These are phyloP conservation scores for Fusarium palustre DNA, from an alignment of 2,329 filamentous ascomycete genomes.

Conservation along the genomic window DNA sequence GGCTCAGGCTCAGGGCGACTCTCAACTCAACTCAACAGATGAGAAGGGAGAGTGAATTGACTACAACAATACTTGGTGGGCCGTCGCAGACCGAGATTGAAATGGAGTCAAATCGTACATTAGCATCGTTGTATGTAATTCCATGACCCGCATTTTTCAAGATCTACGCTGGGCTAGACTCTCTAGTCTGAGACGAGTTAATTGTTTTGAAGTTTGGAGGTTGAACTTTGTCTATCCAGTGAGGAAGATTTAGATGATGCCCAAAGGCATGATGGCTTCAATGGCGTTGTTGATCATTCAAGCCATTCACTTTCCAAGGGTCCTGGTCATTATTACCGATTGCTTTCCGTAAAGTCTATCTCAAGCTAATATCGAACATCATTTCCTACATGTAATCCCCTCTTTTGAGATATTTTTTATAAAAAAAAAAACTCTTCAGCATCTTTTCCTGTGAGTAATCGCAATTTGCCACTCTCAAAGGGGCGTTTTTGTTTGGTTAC, in stretches of 20 bases:
- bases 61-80: neutral
- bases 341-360: neutral
- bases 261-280: slow-evolving; percentile 22
- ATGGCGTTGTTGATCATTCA: neutral
- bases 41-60: neutral
- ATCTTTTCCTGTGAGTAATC: neutral
- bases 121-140: slow-evolving; percentile 23
- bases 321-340: neutral
- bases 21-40: neutral
- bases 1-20: slow-evolving; percentile 1
- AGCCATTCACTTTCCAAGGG: slow-evolving; percentile 18
- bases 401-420: neutral
- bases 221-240: neutral
- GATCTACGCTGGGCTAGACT: slow-evolving; percentile 3
- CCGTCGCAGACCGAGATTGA: slow-evolving; percentile 41
- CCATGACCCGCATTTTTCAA: neutral
- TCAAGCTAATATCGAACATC: neutral
- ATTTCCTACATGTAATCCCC: neutral
- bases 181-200: neutral
- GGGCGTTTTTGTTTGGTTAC: neutral
- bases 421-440: slow-evolving; percentile 10
- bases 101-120: slow-evolving; percentile 14
- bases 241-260: neutral
- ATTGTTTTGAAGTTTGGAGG: neutral
- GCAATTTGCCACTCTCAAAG: slow-evolving; percentile 33